Evolutionary conservation across 2,329 filamentous ascomycete species (phyloP), one percentile per base, ranked within the genome.

Genomic region (Fusarium sp.): DNA sequence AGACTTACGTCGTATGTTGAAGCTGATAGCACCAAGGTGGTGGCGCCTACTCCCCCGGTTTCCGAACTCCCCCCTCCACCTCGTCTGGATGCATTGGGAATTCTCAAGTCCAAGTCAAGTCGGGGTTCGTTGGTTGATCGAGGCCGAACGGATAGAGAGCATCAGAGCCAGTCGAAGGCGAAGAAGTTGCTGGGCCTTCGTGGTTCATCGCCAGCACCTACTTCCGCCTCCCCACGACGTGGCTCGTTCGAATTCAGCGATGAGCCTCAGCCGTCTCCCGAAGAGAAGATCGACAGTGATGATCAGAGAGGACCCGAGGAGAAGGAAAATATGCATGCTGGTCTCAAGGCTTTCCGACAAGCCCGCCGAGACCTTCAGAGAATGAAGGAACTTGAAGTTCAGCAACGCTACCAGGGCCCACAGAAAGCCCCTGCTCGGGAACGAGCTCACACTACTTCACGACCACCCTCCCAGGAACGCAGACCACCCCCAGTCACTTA

Each of bases 1-100:
- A 91, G 89, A 70, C 82, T 95, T 46, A 92, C 89, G 8, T 91
- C 88, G 1, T 91, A 90, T 68, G 89, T 89, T 1, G 91, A 92
- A 72, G 86, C 86, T 3, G 90, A 93, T 39, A 84, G 80, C 66
- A 84, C 84, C 11, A 72, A 62, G 39, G 65, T 75, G 5, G 51
- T 64, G 23, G 73, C 79, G 4, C 65, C 75, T 4, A 56, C 66
- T 4, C 73, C 73, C 0, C 72, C 76, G 15, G 28, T 72, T 47
- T 80, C 81, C 48, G 84, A 82, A 44, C 85, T 85, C 4, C 83
- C 85, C 23, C 70, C 80, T 12, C 69, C 78, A 10, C 65, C 79
- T n/a, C 81, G 83, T 52, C 81, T 87, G 5, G 90, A 89, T 71
- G 86, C 89, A 2, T 81, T 93, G 27, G 89, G 87, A 23, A 88